Percentiles rank a stretch among this genome's conserved stretches.
phyloP scores from a whole-genome alignment of 2,329 filamentous ascomycete species.

The Fusarium abutilonis region DNA sequence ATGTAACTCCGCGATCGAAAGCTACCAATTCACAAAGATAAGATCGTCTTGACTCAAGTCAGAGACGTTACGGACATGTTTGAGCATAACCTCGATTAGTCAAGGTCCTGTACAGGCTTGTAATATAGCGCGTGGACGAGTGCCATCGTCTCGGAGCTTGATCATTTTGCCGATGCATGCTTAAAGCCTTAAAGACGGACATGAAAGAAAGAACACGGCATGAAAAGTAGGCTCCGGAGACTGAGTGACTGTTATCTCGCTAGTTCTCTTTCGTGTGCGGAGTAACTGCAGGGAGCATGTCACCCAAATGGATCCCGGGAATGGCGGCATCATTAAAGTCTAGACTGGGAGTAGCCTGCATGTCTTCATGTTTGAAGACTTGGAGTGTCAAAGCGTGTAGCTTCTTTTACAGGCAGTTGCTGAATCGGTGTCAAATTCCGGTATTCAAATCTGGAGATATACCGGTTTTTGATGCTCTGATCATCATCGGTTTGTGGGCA shows the following conservation, averaged over 20 bases:
- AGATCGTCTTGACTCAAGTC: too few species aligned
- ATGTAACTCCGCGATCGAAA: too few species aligned
- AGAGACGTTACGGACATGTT: too few species aligned
- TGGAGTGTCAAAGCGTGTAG: too few species aligned
- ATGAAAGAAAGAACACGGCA: background rate
- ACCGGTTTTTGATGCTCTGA: too few species aligned
- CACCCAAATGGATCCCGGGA: background rate
- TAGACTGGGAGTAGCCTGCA: background rate
- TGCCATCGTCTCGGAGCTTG: slow-evolving; percentile 22
- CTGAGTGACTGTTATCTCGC: background rate
- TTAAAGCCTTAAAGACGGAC: background rate
- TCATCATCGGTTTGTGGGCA: too few species aligned
- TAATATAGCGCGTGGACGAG: slow-evolving; percentile 12
- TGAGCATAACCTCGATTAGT: too few species aligned
- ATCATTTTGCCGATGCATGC: slow-evolving; percentile 19
- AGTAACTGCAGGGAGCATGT: background rate
- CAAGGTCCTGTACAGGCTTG: background rate
- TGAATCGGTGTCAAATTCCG: too few species aligned
- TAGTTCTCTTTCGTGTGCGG: background rate
- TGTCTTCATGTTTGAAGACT: background rate
- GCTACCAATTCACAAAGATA: too few species aligned
- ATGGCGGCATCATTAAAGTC: background rate
- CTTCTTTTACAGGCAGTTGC: too few species aligned
- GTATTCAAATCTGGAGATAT: background rate
- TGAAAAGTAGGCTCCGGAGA: slow-evolving; percentile 28